Evolutionary conservation across 768 basidiomycete genomes (phyloP), one percentile per base, ranked within the genome.

Genomic region (Austroboletus festivus): DNA sequence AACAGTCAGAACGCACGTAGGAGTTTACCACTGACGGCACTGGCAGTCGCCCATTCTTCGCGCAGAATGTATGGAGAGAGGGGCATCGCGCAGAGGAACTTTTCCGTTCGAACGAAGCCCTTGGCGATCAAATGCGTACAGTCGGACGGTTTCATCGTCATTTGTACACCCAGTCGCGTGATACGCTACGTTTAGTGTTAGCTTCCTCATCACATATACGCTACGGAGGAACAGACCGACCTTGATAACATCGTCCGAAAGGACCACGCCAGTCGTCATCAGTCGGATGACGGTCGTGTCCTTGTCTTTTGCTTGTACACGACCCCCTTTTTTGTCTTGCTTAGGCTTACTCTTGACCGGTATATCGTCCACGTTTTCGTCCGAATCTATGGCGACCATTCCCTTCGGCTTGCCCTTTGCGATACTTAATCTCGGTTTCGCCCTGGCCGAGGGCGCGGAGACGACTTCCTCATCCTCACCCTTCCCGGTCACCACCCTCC

Each of bases 91-190:
- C 82, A 83, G 0, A 96, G 73, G 61, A 95, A 87, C 64, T 95
- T 96, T 61, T 93, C 88, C 1, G 93, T 95, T 5, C 93, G 79
- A 5, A 85, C 81, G 21, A 94, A 72, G 22, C 73, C 72, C 28
- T 76, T 78, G 10, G 81, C 79, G 40, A 95, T 65, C 12, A 96
- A 74, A 67, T 94, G 89, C 0, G 91, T 95, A 58, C 86, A 90
- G 46, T 90, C 82, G 1, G 65, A 59, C 0, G 85, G 73, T 28
- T 80, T 77, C 2, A 76, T 73, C 8, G 81, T 81, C 48, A 83
- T 70, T 53, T 77, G 82, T 8, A 79, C 83, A 0, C 91, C 92
- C 1, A 93, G 64, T 57, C 79, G 82, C 1, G 63, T 67, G 30
- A 94, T 64, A 4, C 67, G 68, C 91, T 93, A 13, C 21, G 42